Evolutionary conservation across 192 early-diverging fungal genomes (phyloP).

Genomic region (Coemansia sp.): DNA sequence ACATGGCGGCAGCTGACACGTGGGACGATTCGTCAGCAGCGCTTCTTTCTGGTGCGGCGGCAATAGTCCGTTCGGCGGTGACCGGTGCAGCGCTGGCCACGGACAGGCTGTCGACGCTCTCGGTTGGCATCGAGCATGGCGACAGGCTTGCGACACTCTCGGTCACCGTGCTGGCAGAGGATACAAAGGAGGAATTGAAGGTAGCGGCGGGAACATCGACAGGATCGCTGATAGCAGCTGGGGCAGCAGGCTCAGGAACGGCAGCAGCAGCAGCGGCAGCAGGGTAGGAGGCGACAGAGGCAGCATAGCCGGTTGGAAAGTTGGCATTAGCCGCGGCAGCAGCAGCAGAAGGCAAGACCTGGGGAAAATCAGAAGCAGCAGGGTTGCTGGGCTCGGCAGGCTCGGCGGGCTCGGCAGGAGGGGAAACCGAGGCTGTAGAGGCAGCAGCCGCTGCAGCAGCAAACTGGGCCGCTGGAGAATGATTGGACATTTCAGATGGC

Average conservation of each 20-base stretch:
- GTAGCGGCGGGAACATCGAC: not conserved
- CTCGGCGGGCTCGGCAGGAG: conserved; percentile 5
- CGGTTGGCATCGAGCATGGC: too few relatives aligned
- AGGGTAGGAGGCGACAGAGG: conserved; percentile 6
- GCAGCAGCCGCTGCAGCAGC: conserved; percentile 43
- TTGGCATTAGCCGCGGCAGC: conserved; percentile 2
- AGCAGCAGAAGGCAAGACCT: not conserved
- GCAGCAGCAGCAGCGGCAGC: not conserved
- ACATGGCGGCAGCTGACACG: conserved; percentile 28
- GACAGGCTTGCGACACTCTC: not conserved
- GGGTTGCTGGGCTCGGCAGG: not conserved
- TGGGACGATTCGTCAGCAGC: conserved; percentile 7
- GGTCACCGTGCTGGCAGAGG: not conserved
- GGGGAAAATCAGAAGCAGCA: not conserved
- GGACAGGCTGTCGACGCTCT: too few relatives aligned
- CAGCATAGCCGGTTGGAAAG: conserved; percentile 2
- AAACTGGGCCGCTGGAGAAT: conserved; percentile 50
- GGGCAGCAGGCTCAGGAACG: not conserved
- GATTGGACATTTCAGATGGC: conserved; percentile 27
- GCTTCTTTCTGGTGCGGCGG: not conserved
- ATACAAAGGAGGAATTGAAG: not conserved
- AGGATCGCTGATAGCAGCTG: not conserved
- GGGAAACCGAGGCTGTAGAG: conserved; percentile 26
- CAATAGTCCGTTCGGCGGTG: not conserved
- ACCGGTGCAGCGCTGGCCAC: not conserved